These are phyloP conservation scores for Albatrellus ellisii DNA, from an alignment of 768 basidiomycete species.

Conservation along the genomic window DNA sequence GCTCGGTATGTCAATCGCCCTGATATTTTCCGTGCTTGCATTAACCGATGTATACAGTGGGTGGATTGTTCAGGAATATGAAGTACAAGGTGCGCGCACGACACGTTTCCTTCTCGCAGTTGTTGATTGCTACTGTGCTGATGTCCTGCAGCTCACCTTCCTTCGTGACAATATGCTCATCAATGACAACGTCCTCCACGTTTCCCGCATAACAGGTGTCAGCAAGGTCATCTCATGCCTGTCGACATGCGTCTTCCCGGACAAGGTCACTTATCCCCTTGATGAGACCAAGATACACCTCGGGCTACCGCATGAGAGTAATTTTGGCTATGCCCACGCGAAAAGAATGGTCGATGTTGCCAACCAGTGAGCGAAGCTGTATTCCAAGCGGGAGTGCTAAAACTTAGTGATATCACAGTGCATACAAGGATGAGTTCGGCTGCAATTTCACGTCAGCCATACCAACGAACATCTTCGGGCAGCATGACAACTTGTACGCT, in stretches of 20 bases:
- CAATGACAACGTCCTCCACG: slow-evolving; percentile 87
- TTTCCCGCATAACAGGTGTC: slow-evolving; percentile 48
- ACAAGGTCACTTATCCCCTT: slow-evolving; percentile 87
- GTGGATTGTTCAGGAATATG: slow-evolving; percentile 94
- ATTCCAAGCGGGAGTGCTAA: neutral
- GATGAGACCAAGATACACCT: slow-evolving; percentile 88
- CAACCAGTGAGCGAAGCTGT: slow-evolving; percentile 58
- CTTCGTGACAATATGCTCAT: slow-evolving; percentile 90
- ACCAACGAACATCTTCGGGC: slow-evolving; percentile 96
- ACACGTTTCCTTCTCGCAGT: neutral
- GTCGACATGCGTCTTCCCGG: slow-evolving; percentile 96
- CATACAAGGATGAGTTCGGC: slow-evolving; percentile 93
- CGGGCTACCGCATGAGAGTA: slow-evolving; percentile 86
- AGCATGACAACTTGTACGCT: slow-evolving; percentile 81
- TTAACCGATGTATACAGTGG: slow-evolving; percentile 37
- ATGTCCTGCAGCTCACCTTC: slow-evolving; percentile 56
- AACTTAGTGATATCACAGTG: slow-evolving; percentile 30
- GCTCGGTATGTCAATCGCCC: slow-evolving; percentile 41
- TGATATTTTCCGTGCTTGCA: neutral
- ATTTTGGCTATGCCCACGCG: slow-evolving; percentile 95
- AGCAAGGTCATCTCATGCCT: slow-evolving; percentile 88
- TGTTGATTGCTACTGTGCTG: slow-evolving; percentile 1
- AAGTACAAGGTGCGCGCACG: slow-evolving; percentile 57
- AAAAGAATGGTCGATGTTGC: slow-evolving; percentile 94
- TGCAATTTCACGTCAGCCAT: slow-evolving; percentile 94